Evolutionary conservation across 495 filamentous ascomycete genomes (phyloP).

Genomic region (Schizothecium vesticola): DNA sequence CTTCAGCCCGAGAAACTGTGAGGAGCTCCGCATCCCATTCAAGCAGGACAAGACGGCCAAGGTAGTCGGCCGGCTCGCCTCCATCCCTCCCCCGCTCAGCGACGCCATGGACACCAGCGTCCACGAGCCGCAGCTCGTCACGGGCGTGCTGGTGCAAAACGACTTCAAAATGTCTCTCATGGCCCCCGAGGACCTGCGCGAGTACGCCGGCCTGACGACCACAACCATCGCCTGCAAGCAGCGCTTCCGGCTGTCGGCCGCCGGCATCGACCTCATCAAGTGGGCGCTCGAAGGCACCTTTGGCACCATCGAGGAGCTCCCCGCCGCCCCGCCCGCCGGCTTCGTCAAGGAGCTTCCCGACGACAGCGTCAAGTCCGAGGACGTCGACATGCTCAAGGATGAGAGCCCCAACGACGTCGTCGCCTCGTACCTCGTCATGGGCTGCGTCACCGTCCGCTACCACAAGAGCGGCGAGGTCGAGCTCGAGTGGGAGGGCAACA

Average conservation of each 20-base stretch:
- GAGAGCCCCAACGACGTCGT: slow-evolving; percentile 25
- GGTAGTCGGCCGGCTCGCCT: slow-evolving; percentile 89
- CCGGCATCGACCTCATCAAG: slow-evolving; percentile 81
- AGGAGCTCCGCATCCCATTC: slow-evolving; percentile 93
- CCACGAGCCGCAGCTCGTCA: slow-evolving; percentile 54
- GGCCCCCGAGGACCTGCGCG: slow-evolving; percentile 90
- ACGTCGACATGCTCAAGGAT: slow-evolving; percentile 56
- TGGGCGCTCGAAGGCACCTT: slow-evolving; percentile 96
- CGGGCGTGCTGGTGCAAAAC: slow-evolving; percentile 89
- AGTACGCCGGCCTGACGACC: slow-evolving; percentile 92
- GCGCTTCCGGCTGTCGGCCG: slow-evolving; percentile 74
- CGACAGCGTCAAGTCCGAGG: slow-evolving; percentile 39
- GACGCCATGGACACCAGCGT: slow-evolving; percentile 13
- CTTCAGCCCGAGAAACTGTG: slow-evolving; percentile 87
- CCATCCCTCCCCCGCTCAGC: slow-evolving; percentile 59
- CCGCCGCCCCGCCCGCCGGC: slow-evolving; percentile 29
- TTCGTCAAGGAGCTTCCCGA: slow-evolving; percentile 25
- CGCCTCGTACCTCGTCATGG: slow-evolving; percentile 79
- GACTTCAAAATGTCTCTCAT: slow-evolving; percentile 95
- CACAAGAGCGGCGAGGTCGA: slow-evolving; percentile 69
- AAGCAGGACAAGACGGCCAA: slow-evolving; percentile 93
- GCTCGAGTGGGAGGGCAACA: slow-evolving; percentile 95
- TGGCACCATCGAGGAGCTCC: slow-evolving; percentile 71
- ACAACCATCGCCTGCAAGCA: slow-evolving; percentile 91
- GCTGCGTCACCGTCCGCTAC: slow-evolving; percentile 73